A percentile compares a stretch with the other conserved stretches of the same genome.
Conservation (phyloP, 1,284 basidiomycete species). For the Mycocalia duriaeana region DNA sequence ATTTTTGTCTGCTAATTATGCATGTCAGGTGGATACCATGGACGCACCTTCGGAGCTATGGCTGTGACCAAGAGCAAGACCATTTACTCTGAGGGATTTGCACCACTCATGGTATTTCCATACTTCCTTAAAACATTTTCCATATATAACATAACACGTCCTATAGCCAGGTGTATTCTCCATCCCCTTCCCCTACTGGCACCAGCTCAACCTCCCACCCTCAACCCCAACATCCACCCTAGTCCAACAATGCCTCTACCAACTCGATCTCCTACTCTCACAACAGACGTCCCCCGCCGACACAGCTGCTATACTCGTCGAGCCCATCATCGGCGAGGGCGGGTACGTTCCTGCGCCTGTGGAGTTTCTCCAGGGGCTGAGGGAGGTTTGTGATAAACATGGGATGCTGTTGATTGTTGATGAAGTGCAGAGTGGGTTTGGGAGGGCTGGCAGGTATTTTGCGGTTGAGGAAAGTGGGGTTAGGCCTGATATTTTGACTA, state of each 20-base stretch:
- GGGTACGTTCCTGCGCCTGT: constrained; percentile 90
- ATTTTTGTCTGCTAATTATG: not conserved
- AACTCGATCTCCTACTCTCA: constrained; percentile 77
- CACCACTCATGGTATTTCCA: constrained; percentile 72
- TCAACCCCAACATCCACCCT: constrained; percentile 65
- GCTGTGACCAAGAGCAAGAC: constrained; percentile 90
- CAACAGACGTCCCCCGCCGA: constrained; percentile 85
- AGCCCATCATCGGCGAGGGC: constrained; percentile 91
- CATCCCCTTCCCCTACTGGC: constrained; percentile 90
- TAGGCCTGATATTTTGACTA: constrained; percentile 81
- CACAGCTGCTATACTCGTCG: constrained; percentile 89
- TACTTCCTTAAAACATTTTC: constrained; percentile 1
- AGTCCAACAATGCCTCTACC: constrained; percentile 68
- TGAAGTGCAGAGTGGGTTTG: constrained; percentile 90
- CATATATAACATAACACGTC: constrained; percentile 3
- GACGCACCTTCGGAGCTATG: constrained; percentile 85
- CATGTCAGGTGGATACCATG: constrained; percentile 71
- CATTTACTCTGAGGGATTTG: constrained; percentile 75
- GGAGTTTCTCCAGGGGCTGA: constrained; percentile 75
- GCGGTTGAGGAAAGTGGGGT: constrained; percentile 77
- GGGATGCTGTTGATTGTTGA: constrained; percentile 80
- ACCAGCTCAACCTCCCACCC: constrained; percentile 69
- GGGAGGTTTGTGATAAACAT: constrained; percentile 84
- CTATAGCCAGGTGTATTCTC: constrained; percentile 78
- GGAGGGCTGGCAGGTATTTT: constrained; percentile 85